Evolutionary conservation across 2,329 filamentous ascomycete species (phyloP).

Genomic region (Epicoccum sorghinum): DNA sequence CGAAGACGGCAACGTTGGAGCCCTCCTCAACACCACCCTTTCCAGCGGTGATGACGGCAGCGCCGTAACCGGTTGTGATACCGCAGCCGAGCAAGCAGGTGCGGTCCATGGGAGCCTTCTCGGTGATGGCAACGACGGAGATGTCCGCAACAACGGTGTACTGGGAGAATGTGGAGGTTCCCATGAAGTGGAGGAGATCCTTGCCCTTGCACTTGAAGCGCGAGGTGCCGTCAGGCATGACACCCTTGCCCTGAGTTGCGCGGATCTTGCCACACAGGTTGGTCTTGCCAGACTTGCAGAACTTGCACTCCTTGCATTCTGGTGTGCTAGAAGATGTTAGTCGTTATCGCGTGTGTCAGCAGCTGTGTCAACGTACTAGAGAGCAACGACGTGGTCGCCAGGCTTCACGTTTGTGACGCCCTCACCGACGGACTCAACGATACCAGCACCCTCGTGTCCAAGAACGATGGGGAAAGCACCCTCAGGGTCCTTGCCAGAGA

Average conservation of each 20-base stretch:
- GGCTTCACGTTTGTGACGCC: conserved; percentile 93
- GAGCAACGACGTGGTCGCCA: conserved; percentile 77
- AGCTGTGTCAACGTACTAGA: conserved; percentile 47
- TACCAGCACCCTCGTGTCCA: conserved; percentile 51
- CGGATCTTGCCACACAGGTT: conserved; percentile 99
- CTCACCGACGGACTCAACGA: conserved; percentile 71
- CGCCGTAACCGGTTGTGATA: conserved; percentile 98
- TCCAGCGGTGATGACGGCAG: conserved; percentile 89
- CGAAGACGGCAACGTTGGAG: conserved; percentile 89
- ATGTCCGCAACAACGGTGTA: conserved; percentile 99
- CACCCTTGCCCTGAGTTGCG: conserved; percentile 90
- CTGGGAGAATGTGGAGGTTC: conserved; percentile 97
- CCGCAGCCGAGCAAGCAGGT: conserved; percentile 96
- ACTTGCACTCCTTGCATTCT: conserved; percentile 98
- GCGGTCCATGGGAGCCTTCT: conserved; percentile 90
- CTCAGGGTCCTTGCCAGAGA: conserved; percentile 88
- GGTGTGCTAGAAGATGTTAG: conserved; percentile 71
- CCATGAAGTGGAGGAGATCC: conserved; percentile 98
- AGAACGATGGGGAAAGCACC: conserved; percentile 57
- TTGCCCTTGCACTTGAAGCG: conserved; percentile 95
- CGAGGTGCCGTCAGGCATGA: conserved; percentile 96
- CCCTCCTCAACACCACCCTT: conserved; percentile 74
- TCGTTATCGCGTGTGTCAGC: not conserved
- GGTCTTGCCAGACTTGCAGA: conserved; percentile 99
- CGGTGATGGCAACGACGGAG: conserved; percentile 91